Conservation (phyloP, 129 eudicot species). For the Apium graveolens region DNA sequence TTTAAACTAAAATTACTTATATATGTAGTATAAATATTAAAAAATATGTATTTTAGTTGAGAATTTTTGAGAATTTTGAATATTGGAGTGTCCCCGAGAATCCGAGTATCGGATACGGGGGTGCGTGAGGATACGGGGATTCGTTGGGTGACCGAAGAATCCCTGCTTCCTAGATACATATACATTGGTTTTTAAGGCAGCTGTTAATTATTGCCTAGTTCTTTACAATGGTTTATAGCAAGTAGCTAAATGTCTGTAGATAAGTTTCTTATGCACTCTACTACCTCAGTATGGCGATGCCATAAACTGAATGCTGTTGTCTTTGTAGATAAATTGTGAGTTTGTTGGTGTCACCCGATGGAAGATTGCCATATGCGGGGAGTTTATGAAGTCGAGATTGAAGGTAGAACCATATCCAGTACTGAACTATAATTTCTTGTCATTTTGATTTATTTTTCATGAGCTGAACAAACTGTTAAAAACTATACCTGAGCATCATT, state of each 20-base stretch:
- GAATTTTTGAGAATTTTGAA: too few species aligned
- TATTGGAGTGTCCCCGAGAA: too few species aligned
- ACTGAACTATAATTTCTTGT: neutral
- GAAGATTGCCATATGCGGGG: constrained; percentile 96
- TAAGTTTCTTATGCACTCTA: neutral
- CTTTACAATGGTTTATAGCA: neutral
- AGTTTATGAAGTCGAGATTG: constrained; percentile 78
- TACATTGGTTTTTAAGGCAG: neutral
- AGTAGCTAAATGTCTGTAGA: neutral
- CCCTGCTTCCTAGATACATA: too few species aligned
- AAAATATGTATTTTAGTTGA: too few species aligned
- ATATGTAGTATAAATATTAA: too few species aligned
- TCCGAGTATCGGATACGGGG: too few species aligned
- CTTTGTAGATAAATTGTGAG: constrained; percentile 64
- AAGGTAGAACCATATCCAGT: constrained; percentile 41
- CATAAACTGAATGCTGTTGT: constrained; percentile 7
- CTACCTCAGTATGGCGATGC: constrained; percentile 8
- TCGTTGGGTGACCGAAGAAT: too few species aligned
- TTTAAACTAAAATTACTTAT: too few species aligned
- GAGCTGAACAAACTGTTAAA: neutral
- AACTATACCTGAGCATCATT: neutral
- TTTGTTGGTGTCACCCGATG: constrained; percentile 71
- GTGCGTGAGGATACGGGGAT: too few species aligned
- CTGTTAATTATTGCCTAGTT: neutral
- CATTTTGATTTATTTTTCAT: neutral